phyloP scores from a whole-genome alignment of 2,329 filamentous ascomycete species.

The Neospermospora avenae region DNA sequence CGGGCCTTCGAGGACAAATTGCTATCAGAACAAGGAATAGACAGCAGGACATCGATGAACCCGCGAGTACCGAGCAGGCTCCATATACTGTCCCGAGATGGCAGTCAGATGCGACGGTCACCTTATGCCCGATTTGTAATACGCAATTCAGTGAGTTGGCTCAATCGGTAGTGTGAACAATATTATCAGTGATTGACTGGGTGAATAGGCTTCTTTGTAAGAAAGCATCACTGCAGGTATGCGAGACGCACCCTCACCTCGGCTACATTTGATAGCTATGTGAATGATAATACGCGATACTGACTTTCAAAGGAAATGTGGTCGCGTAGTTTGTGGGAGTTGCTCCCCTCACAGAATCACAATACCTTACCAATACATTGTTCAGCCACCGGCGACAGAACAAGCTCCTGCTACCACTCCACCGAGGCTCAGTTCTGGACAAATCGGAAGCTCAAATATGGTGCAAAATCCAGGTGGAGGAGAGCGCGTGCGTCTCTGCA shows the following conservation, averaged over 20 bases:
- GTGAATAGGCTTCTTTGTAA: constrained; percentile 60
- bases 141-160: constrained; percentile 60
- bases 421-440: constrained; percentile 19
- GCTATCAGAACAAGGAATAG: not conserved
- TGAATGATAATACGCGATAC: not conserved
- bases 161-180: not conserved
- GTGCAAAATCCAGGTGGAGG: constrained; percentile 52
- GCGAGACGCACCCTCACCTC: constrained; percentile 28
- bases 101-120: constrained; percentile 85
- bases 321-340: constrained; percentile 81
- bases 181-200: constrained; percentile 10
- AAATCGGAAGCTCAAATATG: constrained; percentile 20
- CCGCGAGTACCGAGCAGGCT: constrained; percentile 15
- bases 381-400: constrained; percentile 58
- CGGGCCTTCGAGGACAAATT: not conserved
- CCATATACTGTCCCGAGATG: constrained; percentile 67
- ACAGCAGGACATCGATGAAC: not conserved
- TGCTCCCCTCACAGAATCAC: constrained; percentile 95
- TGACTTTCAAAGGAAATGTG: constrained; percentile 67
- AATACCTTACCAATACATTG: constrained; percentile 90
- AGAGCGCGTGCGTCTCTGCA: constrained; percentile 67
- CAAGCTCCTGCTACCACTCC: constrained; percentile 18
- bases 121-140: constrained; percentile 79
- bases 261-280: constrained; percentile 4
- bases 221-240: constrained; percentile 89